These are phyloP conservation scores for Neurospora sublineolata DNA, from an alignment of 495 filamentous ascomycete genomes.

Conservation along the genomic window DNA sequence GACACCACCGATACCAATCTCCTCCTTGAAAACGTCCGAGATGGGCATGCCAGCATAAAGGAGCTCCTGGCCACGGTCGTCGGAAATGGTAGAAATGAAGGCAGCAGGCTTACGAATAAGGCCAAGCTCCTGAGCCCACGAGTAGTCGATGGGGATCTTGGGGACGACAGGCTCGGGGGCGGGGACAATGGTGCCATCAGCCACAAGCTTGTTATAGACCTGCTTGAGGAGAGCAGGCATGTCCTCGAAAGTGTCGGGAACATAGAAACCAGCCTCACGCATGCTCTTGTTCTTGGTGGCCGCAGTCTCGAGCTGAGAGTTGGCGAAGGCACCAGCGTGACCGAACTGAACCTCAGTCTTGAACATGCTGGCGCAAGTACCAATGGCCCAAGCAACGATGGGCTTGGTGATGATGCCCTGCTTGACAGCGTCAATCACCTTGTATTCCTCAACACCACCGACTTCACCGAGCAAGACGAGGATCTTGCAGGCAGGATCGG, in stretches of 20 bases:
- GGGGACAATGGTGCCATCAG: constrained; percentile 71
- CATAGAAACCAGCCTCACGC: constrained; percentile 81
- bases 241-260: constrained; percentile 95
- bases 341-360: constrained; percentile 99
- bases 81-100: constrained; percentile 98
- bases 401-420: constrained; percentile 90
- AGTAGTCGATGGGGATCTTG: constrained; percentile 99
- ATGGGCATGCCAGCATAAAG: constrained; percentile 99
- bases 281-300: constrained; percentile 92
- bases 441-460: constrained; percentile 98
- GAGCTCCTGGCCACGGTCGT: constrained; percentile 98
- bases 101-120: constrained; percentile 99
- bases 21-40: constrained; percentile 96
- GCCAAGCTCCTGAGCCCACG: constrained; percentile 97
- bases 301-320: constrained; percentile 96
- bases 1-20: constrained; percentile 98
- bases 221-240: constrained; percentile 61
- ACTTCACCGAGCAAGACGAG: constrained; percentile 93
- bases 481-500: constrained; percentile 94
- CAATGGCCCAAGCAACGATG: constrained; percentile 97
- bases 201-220: constrained; percentile 79
- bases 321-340: constrained; percentile 96
- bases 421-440: constrained; percentile 96
- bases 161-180: constrained; percentile 81
- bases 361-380: constrained; percentile 98